Percentiles rank a stretch among this genome's conserved stretches.
These are phyloP conservation scores for Kwoniella botswanensis DNA, from an alignment of 768 basidiomycete genomes.

Conservation along the genomic window DNA sequence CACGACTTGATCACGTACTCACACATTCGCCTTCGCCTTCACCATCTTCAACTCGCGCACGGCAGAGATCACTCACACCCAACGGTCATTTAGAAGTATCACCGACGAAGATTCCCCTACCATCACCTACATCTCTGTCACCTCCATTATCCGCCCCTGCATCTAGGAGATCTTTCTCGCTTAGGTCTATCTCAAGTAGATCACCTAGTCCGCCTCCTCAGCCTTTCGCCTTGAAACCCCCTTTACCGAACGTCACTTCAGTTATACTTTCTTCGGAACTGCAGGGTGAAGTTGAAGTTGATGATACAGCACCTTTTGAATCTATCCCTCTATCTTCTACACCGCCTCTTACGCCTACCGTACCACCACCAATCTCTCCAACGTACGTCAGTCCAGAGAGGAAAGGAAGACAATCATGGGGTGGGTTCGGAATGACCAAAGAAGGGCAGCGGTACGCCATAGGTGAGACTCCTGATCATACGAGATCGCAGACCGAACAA, in stretches of 20 bases:
- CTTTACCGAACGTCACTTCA: constrained; percentile 22
- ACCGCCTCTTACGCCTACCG: constrained; percentile 11
- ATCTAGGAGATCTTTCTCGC: constrained; percentile 9
- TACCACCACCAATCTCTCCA: constrained; percentile 26
- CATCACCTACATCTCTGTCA: constrained; percentile 18
- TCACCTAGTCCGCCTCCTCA: constrained; percentile 24
- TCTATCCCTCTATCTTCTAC: constrained; percentile 33
- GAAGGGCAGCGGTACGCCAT: constrained; percentile 20
- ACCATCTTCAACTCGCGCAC: neutral
- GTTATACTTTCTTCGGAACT: constrained; percentile 5
- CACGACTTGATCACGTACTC: neutral
- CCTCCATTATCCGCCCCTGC: constrained; percentile 16
- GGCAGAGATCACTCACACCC: constrained; percentile 9
- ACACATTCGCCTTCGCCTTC: constrained; percentile 17
- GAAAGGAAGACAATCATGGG: constrained; percentile 22
- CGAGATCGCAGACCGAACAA: constrained; percentile 11
- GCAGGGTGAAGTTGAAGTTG: constrained; percentile 9
- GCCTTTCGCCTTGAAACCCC: constrained; percentile 23
- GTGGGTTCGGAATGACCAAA: constrained; percentile 29
- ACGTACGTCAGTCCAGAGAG: constrained; percentile 11
- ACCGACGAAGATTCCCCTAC: constrained; percentile 12
- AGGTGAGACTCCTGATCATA: constrained; percentile 15
- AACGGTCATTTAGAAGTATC: constrained; percentile 19
- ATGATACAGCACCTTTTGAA: constrained; percentile 31
- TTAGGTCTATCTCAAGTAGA: constrained; percentile 5